Base-by-base conservation (phyloP, 352 stramenopile species). In the Globisporangium spinosum region DNA sequence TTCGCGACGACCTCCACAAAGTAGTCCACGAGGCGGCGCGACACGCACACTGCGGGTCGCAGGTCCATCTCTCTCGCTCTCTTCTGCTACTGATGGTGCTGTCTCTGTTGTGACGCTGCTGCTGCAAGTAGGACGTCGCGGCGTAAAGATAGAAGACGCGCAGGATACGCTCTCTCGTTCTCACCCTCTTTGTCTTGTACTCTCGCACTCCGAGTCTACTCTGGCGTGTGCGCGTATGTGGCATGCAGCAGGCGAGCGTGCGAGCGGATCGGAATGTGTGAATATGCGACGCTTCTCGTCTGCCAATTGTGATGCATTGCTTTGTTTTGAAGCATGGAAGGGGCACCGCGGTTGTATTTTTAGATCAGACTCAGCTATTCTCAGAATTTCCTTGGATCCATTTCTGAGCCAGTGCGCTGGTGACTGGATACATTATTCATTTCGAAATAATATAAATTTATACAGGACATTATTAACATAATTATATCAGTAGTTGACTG, bases 1-100 rank as follows among this genome's bases (percentile, higher is more conserved):
- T 85, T 77, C 13, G 82, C 82, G 13, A 77, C 78, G 51, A 90
- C 82, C 64, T 91, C 82, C 35, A 93, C 74, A 66, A 90, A 90
- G 73, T 93, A 93, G 74, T 93, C 82, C 32, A 86, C 79, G 35
- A 93, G 80, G 56, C 83, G 80, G 43, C 43, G 38, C 23, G 58
- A 25, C 29, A 23, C 17, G 40, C 58, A 55, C 22, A 38, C 58
- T 7, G 40, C 40, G 15, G 40, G 15, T 22, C 13, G 40, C 40
- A 20, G 9, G 20, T 69, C 64, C 64, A 69, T 69, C 45, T 4
- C n/a, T 15, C 5, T 27, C 38, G 7, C 20, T 22, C 15, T 20
- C 5, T 10, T 58, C 51, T 22, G 22, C n/a, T 27, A 22, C 27
- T 15, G 51, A 9, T 57, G 17, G 12, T 58, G 23, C 10, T 58